Evolutionary conservation across 2,329 filamentous ascomycete genomes (phyloP), one percentile per base, ranked within the genome.

Genomic region (Calycina marina): DNA sequence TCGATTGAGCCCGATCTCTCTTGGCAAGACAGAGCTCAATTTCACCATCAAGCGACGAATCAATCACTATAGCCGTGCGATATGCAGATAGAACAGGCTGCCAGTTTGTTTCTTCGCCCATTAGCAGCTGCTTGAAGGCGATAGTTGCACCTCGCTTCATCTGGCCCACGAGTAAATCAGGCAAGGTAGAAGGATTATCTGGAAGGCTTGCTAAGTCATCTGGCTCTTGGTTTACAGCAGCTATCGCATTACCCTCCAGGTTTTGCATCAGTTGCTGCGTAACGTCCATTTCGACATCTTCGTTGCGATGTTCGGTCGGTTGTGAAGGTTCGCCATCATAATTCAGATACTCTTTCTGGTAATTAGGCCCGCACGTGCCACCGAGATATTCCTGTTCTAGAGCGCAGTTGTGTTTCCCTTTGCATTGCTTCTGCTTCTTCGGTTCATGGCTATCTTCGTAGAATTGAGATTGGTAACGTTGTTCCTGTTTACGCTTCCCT

Each of bases 1-100:
- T 51, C 33, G 69, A 64, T 4, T 64, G 55, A 9, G 65, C 56
- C 29, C 77, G 60, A 48, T 92, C 80, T 16, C 80, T 69, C 39
- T 66, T 65, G 2, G 84, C 82, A 3, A 93, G 63, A 8, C 65
- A 61, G 4, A 92, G 57, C 14, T 65, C 59, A 11, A 93, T 50
- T 0, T 50, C 57, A 4, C 57, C 63, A 30, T 69, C 62, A 1
- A 69, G 65, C 13, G 62, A 57, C 0, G 72, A 53, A 2, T 63
- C 59, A n/a, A 72, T 59, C 4, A 85, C 59, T 16, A 78, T 54
- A 1, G 74, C 85, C 0, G 81, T 83, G 30, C 64, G 64, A 35
- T 79, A 69, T 1, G 65, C 58, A 3, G 63, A 63, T 8, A 81
- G 53, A 37, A 69, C 62, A 0, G 81, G 81, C 39, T 76, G 63